Base-by-base conservation (phyloP, 306 rosid genomes). In the Rosa rugosa region DNA sequence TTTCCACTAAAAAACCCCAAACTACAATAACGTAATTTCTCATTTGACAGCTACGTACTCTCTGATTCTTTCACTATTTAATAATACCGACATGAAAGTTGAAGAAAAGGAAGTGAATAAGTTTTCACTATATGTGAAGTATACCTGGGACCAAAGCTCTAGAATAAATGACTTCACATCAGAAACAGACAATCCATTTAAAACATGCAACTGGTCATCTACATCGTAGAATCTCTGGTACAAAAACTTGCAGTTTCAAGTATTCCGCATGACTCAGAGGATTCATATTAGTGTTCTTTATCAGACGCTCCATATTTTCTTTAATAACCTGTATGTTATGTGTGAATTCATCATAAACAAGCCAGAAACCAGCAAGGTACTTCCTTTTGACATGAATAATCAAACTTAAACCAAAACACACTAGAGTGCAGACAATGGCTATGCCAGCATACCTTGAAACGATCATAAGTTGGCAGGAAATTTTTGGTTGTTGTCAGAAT, bases 201-300 rank as follows among this genome's bases (percentile, higher is more conserved):
- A 87, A 75, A 74, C 44, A 60, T 22, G 74, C 75, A 85, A 81
- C 87, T 87, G 89, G 87, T 94, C 93, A 25, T 92, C 92, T 47
- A 76, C 91, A 6, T 94, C 97, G 62, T 92, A 89, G 80, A 89
- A 92, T 78, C 80, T 89, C 86, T 92, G 72, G 68, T 91, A 88
- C 83, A 94, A 81, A 84, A 92, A 25, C 85, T 86, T 92, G 98
- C 78, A 89, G 79, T 83, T 94, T 92, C 84, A 81, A 84, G 85
- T 92, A 88, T 80, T 92, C 44, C 11, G 97, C 88, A 84, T 94
- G 98, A 82, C 83, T 91, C 75, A 88, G 84, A 81, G 98, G 97
- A 87, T 92, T 94, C 97, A 92, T 94, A 87, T 94, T 94, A 77
- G 88, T 72, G 65, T 94, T 94, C 86, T 82, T 94, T 75, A 92